Conservation (phyloP, 768 basidiomycete species). For the Lactarius quietus region DNA sequence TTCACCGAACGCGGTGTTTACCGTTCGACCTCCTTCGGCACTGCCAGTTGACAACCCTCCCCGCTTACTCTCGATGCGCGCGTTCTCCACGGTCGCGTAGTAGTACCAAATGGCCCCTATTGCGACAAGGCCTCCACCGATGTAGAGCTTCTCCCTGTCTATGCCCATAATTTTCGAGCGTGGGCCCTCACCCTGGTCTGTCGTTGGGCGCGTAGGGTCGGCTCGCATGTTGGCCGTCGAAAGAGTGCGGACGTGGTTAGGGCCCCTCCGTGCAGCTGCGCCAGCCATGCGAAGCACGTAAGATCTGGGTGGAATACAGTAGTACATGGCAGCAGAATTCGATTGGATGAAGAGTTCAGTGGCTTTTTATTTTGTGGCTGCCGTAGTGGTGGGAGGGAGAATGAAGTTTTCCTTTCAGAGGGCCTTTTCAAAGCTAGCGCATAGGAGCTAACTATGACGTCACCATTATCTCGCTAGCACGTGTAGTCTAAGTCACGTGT, state of each 20-base stretch:
- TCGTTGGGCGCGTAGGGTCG: conserved; percentile 10
- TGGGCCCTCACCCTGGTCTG: conserved; percentile 5
- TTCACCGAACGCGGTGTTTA: conserved; percentile 1
- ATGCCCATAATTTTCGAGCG: conserved; percentile 1
- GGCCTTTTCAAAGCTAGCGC: background rate
- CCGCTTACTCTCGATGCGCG: conserved; percentile 18
- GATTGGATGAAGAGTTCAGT: background rate
- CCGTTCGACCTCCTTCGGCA: conserved; percentile 8
- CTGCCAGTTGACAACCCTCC: background rate
- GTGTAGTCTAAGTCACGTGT: no score
- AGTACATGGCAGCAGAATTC: background rate
- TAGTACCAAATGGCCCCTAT: conserved; percentile 24
- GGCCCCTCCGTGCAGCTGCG: conserved; percentile 1
- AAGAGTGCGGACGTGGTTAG: conserved; percentile 4
- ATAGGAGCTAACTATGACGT: conserved; percentile 35
- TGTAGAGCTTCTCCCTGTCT: conserved; percentile 13
- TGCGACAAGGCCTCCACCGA: conserved; percentile 18
- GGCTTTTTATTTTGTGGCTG: background rate
- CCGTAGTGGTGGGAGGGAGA: background rate
- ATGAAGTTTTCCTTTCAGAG: background rate
- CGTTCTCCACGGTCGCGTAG: conserved; percentile 18
- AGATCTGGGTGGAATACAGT: conserved; percentile 3
- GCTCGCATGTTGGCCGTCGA: conserved; percentile 1
- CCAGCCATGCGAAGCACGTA: conserved; percentile 1
- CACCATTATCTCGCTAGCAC: conserved; percentile 46